Percentiles rank a stretch among this genome's conserved stretches.
These are phyloP conservation scores for Phlebiopsis gigantea DNA, from an alignment of 768 basidiomycete species.

Conservation along the genomic window DNA sequence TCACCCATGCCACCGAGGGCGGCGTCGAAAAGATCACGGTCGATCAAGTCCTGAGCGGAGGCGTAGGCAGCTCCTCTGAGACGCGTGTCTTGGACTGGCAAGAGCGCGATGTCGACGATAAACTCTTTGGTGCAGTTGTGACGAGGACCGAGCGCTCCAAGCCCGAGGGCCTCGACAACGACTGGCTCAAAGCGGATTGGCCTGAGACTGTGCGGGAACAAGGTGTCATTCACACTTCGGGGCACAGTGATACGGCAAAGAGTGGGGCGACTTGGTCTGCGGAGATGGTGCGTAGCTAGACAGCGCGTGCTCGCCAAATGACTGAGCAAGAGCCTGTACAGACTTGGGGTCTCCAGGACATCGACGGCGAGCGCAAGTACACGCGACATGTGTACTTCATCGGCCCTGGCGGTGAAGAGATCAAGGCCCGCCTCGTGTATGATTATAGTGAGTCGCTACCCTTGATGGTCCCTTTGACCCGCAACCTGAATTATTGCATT, in stretches of 20 bases:
- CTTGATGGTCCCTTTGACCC: neutral
- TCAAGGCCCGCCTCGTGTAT: slow-evolving; percentile 54
- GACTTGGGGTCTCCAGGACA: slow-evolving; percentile 61
- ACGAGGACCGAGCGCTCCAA: slow-evolving; percentile 31
- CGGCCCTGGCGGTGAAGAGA: slow-evolving; percentile 52
- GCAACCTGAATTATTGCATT: neutral
- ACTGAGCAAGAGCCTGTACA: slow-evolving; percentile 13
- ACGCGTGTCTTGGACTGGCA: slow-evolving; percentile 52
- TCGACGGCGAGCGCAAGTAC: slow-evolving; percentile 57
- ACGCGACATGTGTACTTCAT: slow-evolving; percentile 58
- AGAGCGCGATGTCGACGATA: slow-evolving; percentile 48
- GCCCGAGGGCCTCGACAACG: slow-evolving; percentile 26
- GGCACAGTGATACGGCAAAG: slow-evolving; percentile 59
- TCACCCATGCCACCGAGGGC: slow-evolving; percentile 57
- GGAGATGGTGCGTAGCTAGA: slow-evolving; percentile 43
- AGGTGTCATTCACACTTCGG: slow-evolving; percentile 30
- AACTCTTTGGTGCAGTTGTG: slow-evolving; percentile 55
- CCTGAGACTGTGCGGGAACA: slow-evolving; percentile 33
- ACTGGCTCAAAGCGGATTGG: slow-evolving; percentile 38
- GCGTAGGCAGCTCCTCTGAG: slow-evolving; percentile 48
- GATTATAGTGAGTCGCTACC: slow-evolving; percentile 54
- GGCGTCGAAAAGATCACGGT: slow-evolving; percentile 63
- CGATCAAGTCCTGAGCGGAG: slow-evolving; percentile 59
- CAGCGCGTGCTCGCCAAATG: neutral
- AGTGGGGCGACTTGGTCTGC: slow-evolving; percentile 57